A percentile compares a stretch with the other conserved stretches of the same genome.
These are phyloP conservation scores for Arthromyces matolae DNA, from an alignment of 768 basidiomycete species.

Conservation along the genomic window DNA sequence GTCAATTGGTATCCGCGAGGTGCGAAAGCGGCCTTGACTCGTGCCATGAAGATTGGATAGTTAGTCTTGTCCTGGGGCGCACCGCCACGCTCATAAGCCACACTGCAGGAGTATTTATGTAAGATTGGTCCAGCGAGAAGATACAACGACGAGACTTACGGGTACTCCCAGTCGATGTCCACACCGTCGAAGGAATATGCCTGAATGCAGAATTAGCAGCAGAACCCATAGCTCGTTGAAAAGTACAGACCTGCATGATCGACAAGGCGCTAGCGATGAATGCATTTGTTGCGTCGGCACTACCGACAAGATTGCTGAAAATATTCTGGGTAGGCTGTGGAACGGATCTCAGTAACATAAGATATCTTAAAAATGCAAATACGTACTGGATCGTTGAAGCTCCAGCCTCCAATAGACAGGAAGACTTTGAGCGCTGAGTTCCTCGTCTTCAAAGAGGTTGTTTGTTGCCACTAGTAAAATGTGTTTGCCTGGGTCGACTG, in stretches of 20 bases:
- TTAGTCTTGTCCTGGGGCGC: neutral
- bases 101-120: neutral
- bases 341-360: neutral
- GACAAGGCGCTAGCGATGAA: constrained; percentile 1
- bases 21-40: neutral
- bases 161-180: constrained; percentile 3
- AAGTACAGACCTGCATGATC: neutral
- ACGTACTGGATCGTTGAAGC: constrained; percentile 1
- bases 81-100: neutral
- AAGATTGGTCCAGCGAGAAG: neutral
- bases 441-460: neutral
- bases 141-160: neutral
- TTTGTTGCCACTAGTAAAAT: neutral
- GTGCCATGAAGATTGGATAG: neutral
- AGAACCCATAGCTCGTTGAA: neutral
- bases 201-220: neutral
- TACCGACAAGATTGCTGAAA: neutral
- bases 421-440: neutral
- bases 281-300: neutral
- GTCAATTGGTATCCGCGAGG: neutral
- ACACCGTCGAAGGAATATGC: neutral
- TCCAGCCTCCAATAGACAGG: constrained; percentile 1
- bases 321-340: constrained; percentile 1
- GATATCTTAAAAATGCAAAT: neutral
- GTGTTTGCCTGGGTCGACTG: neutral